Evolutionary conservation across 2,329 filamentous ascomycete genomes (phyloP), one percentile per base, ranked within the genome.

Genomic region (Aspergillus niger): DNA sequence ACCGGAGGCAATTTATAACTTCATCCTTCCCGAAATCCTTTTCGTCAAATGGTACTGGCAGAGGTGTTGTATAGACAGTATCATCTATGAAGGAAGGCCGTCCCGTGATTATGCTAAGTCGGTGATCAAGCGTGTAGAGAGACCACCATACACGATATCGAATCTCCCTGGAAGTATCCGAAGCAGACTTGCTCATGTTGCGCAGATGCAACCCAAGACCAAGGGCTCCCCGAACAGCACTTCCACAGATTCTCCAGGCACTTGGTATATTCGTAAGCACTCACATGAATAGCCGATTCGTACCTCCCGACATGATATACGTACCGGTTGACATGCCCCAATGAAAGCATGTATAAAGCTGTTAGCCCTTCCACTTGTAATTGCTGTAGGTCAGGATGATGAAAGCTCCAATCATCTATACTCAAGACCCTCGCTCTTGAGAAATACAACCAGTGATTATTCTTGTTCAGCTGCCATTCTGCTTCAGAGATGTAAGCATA

Each of bases 141-240:
- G 78, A 75, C 76, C 78, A 80, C 79, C 79, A 81, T 20, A 80
- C 73, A 17, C 77, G 74, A 59, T 79, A 79, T 47, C 77, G 72
- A 32, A 78, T 76, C 61, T 80, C 77, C 52, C 78, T 80, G 20
- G 77, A 76, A 7, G 69, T 73, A 59, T 79, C 74, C 2, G 74
- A 72, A 26, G 76, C 73, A 36, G 68, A 71, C 6, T 59, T 57
- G 28, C 75, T 77, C 6, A 76, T 69, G 43, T 79, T 80, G 43
- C 72, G 74, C 58, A 81, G 67, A 63, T 81, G 77, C 52, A 81
- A 63, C 5, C 78, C 79, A 57, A 81, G 69, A 17, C 77, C 71
- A 47, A 77, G 68, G 4, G 78, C 76, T 13, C 72, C 74, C 50
- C 77, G 73, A 30, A 80, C 69, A 6, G 79, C 78, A 62, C 74